Base-by-base conservation (phyloP, 2,329 filamentous ascomycete genomes). In the Pseudocercospora pini-densiflorae region DNA sequence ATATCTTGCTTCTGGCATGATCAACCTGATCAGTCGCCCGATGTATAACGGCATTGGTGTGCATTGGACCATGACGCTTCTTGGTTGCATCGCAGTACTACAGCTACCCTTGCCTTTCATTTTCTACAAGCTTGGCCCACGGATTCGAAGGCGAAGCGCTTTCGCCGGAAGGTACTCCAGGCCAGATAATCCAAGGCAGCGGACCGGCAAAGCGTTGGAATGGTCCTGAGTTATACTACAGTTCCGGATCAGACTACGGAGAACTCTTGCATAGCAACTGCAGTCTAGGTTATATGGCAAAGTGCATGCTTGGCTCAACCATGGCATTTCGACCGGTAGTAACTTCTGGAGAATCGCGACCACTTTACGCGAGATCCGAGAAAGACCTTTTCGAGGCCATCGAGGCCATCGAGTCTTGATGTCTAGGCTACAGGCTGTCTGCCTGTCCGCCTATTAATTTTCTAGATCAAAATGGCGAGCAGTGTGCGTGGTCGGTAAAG, bases 1-100 rank as follows among this genome's bases (percentile, higher is more conserved):
- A 21, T 78, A 77, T 51, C 33, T 72, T 36, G 73, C 80, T 10
- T 78, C 80, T 2, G 80, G 79, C 0, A 77, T 77, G 0, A 80
- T 83, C 77, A 76, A 78, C 2, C 75, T 82, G 67, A 79, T 78
- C 1, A 75, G 77, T 8, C 71, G 77, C 10, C 79, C 79, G 0
- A 79, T 82, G 77, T 82, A 80, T 59, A 69, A 76, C 23, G 73
- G 74, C 0, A 72, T 83, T 33, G 80, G 80, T 1, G 76, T 79
- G 6, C 81, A 81, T 65, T 82, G 79, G 75, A 80, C 79, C 4
- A 75, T 82, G 73, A 82, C 78, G 10, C 59, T 80, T 29, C 66
- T 82, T 12, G 81, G 79, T 0, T 77, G 75, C 57, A 65, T 82
- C n/a, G 68, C 70, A 3, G 63, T 67, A 8, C 47, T 73, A 16